Evolutionary conservation across 345 rosid genomes (phyloP).

Genomic region (Salix viminalis): DNA sequence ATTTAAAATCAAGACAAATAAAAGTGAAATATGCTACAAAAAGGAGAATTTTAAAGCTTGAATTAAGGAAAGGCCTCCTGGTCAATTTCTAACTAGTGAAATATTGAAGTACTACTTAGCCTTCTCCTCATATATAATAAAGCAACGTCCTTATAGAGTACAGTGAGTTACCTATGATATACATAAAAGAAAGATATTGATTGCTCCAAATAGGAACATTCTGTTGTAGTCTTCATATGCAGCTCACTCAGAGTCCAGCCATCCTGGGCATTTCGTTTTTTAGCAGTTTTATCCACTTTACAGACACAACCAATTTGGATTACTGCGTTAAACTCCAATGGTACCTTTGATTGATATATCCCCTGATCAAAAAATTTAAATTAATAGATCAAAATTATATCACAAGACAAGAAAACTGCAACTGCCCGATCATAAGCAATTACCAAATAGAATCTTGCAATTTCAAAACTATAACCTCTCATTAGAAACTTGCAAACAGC

Average conservation of each 20-base stretch:
- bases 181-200: conserved; percentile 75
- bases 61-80: too few relatives aligned
- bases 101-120: background rate
- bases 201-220: conserved; percentile 75
- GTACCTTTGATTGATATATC: conserved; percentile 77
- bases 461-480: too few relatives aligned
- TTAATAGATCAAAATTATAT: conserved; percentile 4
- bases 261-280: conserved; percentile 64
- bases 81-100: too few relatives aligned
- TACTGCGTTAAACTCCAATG: conserved; percentile 69
- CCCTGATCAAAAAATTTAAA: conserved; percentile 51
- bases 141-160: background rate
- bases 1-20: too few relatives aligned
- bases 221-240: conserved; percentile 87
- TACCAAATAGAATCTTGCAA: too few relatives aligned
- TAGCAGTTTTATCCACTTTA: conserved; percentile 68
- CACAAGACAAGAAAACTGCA: conserved; percentile 4
- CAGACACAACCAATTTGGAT: conserved; percentile 93
- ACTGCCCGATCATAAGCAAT: background rate
- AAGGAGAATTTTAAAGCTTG: too few relatives aligned
- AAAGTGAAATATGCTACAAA: too few relatives aligned
- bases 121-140: background rate
- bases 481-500: too few relatives aligned
- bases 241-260: conserved; percentile 78
- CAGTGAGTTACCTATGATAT: conserved; percentile 69